A percentile compares a stretch with the other conserved stretches of the same genome.
Evolutionary conservation across 768 basidiomycete species (phyloP).

Genomic region (Crepidotus variabilis): DNA sequence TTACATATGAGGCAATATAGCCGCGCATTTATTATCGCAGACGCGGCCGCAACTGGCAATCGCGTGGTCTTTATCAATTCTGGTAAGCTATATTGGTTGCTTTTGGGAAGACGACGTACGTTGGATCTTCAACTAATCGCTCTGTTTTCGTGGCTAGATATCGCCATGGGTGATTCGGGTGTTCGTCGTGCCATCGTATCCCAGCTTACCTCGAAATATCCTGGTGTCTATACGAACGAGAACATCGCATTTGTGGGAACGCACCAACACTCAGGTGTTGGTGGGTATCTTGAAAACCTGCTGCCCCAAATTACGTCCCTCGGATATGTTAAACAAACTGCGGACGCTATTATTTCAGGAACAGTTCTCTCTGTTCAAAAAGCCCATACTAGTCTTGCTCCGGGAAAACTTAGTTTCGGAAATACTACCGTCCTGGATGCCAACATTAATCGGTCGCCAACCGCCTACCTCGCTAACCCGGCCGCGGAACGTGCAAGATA

Average conservation of each 20-base stretch:
- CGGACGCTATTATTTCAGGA: conserved; percentile 67
- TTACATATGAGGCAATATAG: conserved; percentile 78
- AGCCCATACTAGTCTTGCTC: conserved; percentile 59
- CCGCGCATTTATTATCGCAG: conserved; percentile 74
- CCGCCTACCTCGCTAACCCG: conserved; percentile 75
- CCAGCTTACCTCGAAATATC: conserved; percentile 50
- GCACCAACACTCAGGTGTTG: conserved; percentile 75
- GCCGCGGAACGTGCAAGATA: conserved; percentile 64
- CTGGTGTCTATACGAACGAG: conserved; percentile 60
- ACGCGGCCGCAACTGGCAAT: conserved; percentile 48
- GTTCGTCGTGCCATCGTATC: conserved; percentile 66
- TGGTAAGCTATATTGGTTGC: conserved; percentile 33
- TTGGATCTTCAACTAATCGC: background rate
- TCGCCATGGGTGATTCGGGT: conserved; percentile 80
- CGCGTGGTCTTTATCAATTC: conserved; percentile 74
- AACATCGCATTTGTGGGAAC: conserved; percentile 77
- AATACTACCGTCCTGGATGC: conserved; percentile 67
- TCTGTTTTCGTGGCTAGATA: conserved; percentile 39
- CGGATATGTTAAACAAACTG: conserved; percentile 70
- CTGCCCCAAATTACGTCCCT: conserved; percentile 73
- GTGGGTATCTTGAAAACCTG: conserved; percentile 75
- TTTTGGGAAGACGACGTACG: background rate
- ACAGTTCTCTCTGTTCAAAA: conserved; percentile 65
- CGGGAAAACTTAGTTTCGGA: conserved; percentile 58
- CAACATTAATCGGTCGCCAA: conserved; percentile 73